Evolutionary conservation across 257 asterid species (phyloP).

Genomic region (Verbena officinalis): DNA sequence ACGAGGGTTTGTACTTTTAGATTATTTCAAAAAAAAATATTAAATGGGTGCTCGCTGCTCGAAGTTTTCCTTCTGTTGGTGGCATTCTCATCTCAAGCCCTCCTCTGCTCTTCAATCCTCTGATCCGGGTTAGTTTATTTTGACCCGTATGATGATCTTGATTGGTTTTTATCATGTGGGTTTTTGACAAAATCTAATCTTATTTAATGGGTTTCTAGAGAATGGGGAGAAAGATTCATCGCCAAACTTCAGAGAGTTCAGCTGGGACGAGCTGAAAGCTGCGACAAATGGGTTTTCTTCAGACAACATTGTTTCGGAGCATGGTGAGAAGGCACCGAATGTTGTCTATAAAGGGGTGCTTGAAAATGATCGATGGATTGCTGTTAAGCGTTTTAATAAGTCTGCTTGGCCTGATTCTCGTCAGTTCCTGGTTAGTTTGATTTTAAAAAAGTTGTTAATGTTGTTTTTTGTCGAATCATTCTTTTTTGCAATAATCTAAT

Average conservation of each 20-base stretch:
- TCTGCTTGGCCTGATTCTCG: slow-evolving; percentile 69
- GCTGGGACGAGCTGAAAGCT: slow-evolving; percentile 54
- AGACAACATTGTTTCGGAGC: slow-evolving; percentile 57
- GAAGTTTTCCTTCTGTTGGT: slow-evolving; percentile 49
- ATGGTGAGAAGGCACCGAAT: slow-evolving; percentile 63
- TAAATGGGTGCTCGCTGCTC: slow-evolving; percentile 56
- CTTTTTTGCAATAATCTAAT: background rate
- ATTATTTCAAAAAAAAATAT: too few relatives aligned
- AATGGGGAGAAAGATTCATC: slow-evolving; percentile 46
- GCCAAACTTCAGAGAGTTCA: slow-evolving; percentile 51
- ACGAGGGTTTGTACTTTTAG: too few relatives aligned
- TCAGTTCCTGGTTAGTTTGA: slow-evolving; percentile 47
- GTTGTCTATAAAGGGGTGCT: slow-evolving; percentile 59
- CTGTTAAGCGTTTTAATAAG: slow-evolving; percentile 59
- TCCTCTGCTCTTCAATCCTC: slow-evolving; percentile 43
- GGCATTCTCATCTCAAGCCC: slow-evolving; percentile 49
- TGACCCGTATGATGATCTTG: background rate
- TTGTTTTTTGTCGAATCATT: background rate
- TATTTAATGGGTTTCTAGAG: slow-evolving; percentile 37
- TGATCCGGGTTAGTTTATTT: slow-evolving; percentile 43
- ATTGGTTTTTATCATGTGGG: slow-evolving; percentile 12
- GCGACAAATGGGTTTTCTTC: slow-evolving; percentile 58
- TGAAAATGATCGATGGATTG: slow-evolving; percentile 43
- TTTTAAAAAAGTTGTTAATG: background rate
- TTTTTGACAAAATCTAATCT: slow-evolving; percentile 1